Evolutionary conservation across 192 early-diverging fungal genomes (phyloP), one percentile per base, ranked within the genome.

Genomic region (Entomortierella parvispora): DNA sequence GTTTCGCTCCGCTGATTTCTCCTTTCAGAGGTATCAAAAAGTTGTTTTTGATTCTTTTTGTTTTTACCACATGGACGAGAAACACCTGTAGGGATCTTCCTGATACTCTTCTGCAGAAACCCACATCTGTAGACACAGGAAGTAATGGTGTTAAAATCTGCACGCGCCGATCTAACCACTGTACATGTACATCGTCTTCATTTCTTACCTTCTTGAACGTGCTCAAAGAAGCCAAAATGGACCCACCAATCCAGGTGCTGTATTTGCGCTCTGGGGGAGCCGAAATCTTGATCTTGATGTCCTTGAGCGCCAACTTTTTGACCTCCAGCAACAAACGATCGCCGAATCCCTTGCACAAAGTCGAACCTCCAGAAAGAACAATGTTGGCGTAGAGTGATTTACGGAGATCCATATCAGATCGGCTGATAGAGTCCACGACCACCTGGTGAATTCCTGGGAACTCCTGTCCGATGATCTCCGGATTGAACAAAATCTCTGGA

Each of bases 181-280:
- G n/a, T n/a, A n/a, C n/a, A n/a, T n/a, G n/a, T n/a, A n/a, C n/a
- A n/a, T n/a, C n/a, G n/a, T n/a, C n/a, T 33, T 2, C 23, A 2
- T 2, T 6, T 8, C 60, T 28, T 72, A 86, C 84, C 83, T 96
- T 97, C 80, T 97, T 97, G 86, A 99, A 99, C n/a, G 97, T 95
- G 82, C 93, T 94, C 62, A 98, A 87, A 11, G 93, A 93, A 8
- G 95, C 96, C 49, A 98, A 71, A 85, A 99, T 98, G 32, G 93
- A 95, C 0, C 96, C 96, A 57, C 96, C 97, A 69, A 98, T 96
- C 97, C 97, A 99, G 31, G 96, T 98, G 31, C 93, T 93, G 82
- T 97, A 99, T 80, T 96, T 98, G 62, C 97, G 92, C 86, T 99
- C 97, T 28, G 95, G 96, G 45, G 96, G 97, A 0, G 97, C 96